Percentiles rank a stretch among this genome's conserved stretches.
These are phyloP conservation scores for Kandelia obovata DNA, from an alignment of 345 rosid genomes.

Conservation along the genomic window DNA sequence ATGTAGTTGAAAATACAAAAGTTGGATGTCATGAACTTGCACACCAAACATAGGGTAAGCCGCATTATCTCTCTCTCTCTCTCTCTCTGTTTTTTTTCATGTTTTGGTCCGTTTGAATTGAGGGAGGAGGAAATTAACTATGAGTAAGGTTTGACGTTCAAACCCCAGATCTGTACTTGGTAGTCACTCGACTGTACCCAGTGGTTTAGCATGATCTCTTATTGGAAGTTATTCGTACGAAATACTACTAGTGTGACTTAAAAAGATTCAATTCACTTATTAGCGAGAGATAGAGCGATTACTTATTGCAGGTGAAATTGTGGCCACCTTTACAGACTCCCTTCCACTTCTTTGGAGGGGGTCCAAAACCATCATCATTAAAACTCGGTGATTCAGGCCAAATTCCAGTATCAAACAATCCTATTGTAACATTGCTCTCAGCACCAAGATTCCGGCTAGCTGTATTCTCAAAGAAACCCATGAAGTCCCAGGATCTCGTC, in stretches of 20 bases:
- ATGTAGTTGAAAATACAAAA: background rate
- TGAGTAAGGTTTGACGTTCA: too few species aligned
- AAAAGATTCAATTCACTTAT: too few species aligned
- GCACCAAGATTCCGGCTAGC: background rate
- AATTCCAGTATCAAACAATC: constrained; percentile 13
- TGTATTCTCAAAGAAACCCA: constrained; percentile 31
- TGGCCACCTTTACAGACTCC: constrained; percentile 1
- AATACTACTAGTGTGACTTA: too few species aligned
- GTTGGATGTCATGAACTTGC: background rate
- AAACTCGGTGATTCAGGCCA: constrained; percentile 18
- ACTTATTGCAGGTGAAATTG: constrained; percentile 23
- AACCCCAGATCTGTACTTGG: too few species aligned
- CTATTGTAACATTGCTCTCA: constrained; percentile 3
- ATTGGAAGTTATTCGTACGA: too few species aligned
- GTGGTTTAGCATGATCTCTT: too few species aligned
- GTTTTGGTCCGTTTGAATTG: too few species aligned
- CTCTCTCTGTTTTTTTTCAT: too few species aligned
- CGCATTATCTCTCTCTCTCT: too few species aligned
- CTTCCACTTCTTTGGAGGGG: constrained; percentile 13
- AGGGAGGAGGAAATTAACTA: too few species aligned
- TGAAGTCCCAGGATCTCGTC: constrained; percentile 56
- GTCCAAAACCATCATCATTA: constrained; percentile 1
- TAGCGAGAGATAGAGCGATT: background rate
- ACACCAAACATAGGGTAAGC: background rate
- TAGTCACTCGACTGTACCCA: too few species aligned